phyloP scores from a whole-genome alignment of 805 yeast species.

The Wickerhamomyces kurtzmanii region DNA sequence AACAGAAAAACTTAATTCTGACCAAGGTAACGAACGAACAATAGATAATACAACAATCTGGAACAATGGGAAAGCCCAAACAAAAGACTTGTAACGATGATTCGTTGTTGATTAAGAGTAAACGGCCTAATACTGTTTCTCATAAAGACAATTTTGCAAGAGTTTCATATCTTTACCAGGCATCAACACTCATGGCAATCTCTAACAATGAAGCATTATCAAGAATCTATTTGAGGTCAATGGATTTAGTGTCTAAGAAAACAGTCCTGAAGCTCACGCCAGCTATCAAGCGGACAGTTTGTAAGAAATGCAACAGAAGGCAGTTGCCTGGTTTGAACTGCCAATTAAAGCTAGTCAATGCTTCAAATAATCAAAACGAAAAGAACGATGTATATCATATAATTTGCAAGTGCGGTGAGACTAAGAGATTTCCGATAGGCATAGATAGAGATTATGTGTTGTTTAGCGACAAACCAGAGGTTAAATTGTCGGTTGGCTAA shows the following conservation, averaged over 20 bases:
- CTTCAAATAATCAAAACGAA: conserved; percentile 33
- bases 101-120: too few species aligned
- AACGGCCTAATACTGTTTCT: conserved; percentile 34
- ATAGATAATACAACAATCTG: too few species aligned
- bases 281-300: conserved; percentile 51
- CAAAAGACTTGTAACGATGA: too few species aligned
- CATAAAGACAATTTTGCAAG: conserved; percentile 53
- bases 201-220: conserved; percentile 32
- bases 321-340: conserved; percentile 39
- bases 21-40: too few species aligned
- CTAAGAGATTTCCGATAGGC: conserved; percentile 58
- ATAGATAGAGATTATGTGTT: conserved; percentile 34
- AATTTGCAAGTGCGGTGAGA: conserved; percentile 41
- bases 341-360: conserved; percentile 23
- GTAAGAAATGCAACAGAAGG: conserved; percentile 54
- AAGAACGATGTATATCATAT: conserved; percentile 38
- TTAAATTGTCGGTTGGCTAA: too few species aligned
- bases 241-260: conserved; percentile 57
- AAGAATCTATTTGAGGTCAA: conserved; percentile 40
- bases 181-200: conserved; percentile 31
- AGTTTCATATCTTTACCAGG: conserved; percentile 48
- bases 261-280: conserved; percentile 60
- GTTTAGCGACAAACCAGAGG: conserved; percentile 34
- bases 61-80: too few species aligned
- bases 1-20: too few species aligned